Evolutionary conservation across 805 yeast species (phyloP).

Genomic region (Ogataea pini): DNA sequence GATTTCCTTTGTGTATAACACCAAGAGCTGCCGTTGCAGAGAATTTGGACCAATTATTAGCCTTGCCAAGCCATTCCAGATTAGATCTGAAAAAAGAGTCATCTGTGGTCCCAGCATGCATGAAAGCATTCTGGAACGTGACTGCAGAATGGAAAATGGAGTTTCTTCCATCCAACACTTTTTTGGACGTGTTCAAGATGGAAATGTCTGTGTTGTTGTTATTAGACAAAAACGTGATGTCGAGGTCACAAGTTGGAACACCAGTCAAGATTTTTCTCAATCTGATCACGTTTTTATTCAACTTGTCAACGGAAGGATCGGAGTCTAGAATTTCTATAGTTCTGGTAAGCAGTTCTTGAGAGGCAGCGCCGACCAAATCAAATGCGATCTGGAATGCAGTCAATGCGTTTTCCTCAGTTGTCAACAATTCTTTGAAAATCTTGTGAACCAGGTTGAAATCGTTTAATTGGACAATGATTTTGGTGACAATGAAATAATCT

Average conservation of each 20-base stretch:
- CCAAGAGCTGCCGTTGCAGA: constrained; percentile 98
- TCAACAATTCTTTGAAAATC: constrained; percentile 62
- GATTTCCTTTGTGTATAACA: constrained; percentile 92
- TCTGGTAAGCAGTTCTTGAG: constrained; percentile 79
- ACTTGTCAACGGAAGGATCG: constrained; percentile 29
- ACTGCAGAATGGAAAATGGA: constrained; percentile 96
- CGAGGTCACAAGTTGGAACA: constrained; percentile 90
- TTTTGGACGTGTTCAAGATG: constrained; percentile 79
- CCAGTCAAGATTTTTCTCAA: constrained; percentile 79
- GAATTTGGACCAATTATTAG: constrained; percentile 98
- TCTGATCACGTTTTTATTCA: constrained; percentile 39
- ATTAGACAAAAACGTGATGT: constrained; percentile 81
- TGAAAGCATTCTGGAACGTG: constrained; percentile 89
- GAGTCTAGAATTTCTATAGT: constrained; percentile 43
- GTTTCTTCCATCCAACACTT: constrained; percentile 82
- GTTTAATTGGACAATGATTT: constrained; percentile 85
- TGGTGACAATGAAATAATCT: constrained; percentile 82
- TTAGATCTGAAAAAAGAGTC: constrained; percentile 89
- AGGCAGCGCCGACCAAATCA: constrained; percentile 87
- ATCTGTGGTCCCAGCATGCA: constrained; percentile 95
- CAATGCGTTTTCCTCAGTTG: constrained; percentile 41
- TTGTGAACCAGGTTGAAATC: constrained; percentile 69
- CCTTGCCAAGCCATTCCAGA: constrained; percentile 94
- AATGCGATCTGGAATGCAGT: constrained; percentile 93
- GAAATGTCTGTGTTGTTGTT: constrained; percentile 86